Base-by-base conservation (phyloP, 2,329 filamentous ascomycete species). In the Thelonectria olida region DNA sequence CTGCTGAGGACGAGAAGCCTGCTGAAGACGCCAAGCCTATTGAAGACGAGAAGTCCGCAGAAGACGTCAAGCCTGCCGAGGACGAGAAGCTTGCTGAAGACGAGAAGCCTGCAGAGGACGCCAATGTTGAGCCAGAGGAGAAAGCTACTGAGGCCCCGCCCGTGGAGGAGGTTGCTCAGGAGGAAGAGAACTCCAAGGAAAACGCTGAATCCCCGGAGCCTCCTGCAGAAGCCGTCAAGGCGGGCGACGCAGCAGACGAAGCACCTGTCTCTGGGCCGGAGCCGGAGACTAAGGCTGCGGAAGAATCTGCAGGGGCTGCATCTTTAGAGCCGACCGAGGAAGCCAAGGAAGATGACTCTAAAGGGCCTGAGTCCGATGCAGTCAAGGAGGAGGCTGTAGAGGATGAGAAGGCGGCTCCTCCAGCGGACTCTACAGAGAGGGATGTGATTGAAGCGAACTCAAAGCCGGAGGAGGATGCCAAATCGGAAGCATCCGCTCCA, bases 21-120 rank as follows among this genome's bases (percentile, higher is more conserved):
- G 38, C 19, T 8, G 54, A 57, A 27, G n/a, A n/a, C n/a, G n/a
- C n/a, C n/a, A n/a, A n/a, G n/a, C n/a, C n/a, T n/a, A n/a, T n/a
- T n/a, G n/a, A n/a, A n/a, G 56, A 8, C 12, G 56, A 56, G 34
- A 45, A 17, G 13, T 15, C 49, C 6, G 52, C n/a, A 10, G 58
- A 52, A 8, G 15, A 15, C 15, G 53, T 41, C 12, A 27, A 36
- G 38, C 25, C 51, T 6, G 50, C n/a, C 13, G 42, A 41, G 10
- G 28, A 3, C 12, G 54, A 57, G 10, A 23, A 56, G 17, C 34
- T 47, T 23, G 39, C 17, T 12, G 60, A 55, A 28, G 44, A 52
- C 5, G 52, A 52, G 3, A 22, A 67, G n/a, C 41, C 62, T 48
- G 20, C 19, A 10, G 55, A 50, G 12, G 23, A 17, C 6, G n/a